Base-by-base conservation (phyloP, 768 basidiomycete genomes). In the Leccinum aurantiacum region DNA sequence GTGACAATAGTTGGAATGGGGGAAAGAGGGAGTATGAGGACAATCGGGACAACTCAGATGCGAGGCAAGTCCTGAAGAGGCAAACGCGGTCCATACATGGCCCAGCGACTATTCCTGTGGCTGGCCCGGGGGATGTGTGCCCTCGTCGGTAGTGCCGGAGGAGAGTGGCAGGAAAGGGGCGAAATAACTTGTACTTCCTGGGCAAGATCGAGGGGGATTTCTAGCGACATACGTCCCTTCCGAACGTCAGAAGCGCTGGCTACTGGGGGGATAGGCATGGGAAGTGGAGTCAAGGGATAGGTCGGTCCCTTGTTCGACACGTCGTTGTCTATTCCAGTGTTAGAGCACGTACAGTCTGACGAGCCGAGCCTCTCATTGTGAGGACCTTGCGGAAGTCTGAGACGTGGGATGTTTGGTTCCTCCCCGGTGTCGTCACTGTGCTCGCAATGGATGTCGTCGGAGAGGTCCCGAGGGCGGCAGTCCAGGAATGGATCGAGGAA, bases 1-100 rank as follows among this genome's bases (percentile, higher is more conserved):
- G 37, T 64, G 66, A 61, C 58, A 48, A 60, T 60, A 67, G 58
- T 62, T 67, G 63, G 58, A 50, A 56, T 9, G 27, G 13, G 27
- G 15, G 13, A 22, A 38, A 8, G 22, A 11, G 7, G 1, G 35
- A n/a, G 27, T 7, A 27, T 35, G 19, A 25, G 17, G 65, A 5
- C 11, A 17, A 49, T 13, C 41, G 9, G 7, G 14, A 17, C 6
- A 17, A 48, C 57, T 58, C 59, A 60, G 50, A 38, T 38, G 25
- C 37, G 37, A 53, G 60, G 56, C 3, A 61, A 47, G 31, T 6
- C 19, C 41, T 29, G 33, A 22, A 58, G n/a, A 33, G 58, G 58
- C 3, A 14, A 25, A 24, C 22, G 17, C 3, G 54, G 31, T 41
- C 58, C 46, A 25, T 58, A 49, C 17, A 50, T 1, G 25, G 38